These are phyloP conservation scores for Aurinia saxatilis DNA, from an alignment of 345 rosid species.

Conservation along the genomic window DNA sequence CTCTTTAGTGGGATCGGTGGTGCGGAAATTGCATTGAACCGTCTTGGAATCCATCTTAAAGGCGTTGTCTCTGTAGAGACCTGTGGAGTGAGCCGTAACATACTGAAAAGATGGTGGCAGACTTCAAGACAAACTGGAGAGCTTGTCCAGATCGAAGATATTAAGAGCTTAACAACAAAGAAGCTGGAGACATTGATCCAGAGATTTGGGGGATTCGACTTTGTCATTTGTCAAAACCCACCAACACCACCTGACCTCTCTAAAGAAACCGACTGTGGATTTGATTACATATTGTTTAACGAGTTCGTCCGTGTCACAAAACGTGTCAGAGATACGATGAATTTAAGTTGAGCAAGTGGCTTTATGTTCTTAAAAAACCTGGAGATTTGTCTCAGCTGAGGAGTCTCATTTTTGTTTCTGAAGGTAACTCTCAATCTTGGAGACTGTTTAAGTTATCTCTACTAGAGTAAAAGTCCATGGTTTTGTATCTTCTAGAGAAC, in stretches of 20 bases:
- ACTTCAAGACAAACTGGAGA: slow-evolving; percentile 64
- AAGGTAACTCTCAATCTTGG: neutral
- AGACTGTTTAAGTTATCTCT: neutral
- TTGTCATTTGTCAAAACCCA: slow-evolving; percentile 70
- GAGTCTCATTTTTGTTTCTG: neutral
- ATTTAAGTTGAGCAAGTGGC: slow-evolving; percentile 5
- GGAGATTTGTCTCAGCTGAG: neutral
- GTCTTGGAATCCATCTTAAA: slow-evolving; percentile 65
- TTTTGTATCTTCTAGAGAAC: neutral
- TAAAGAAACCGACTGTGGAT: slow-evolving; percentile 20
- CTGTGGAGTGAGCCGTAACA: slow-evolving; percentile 45
- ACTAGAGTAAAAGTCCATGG: neutral
- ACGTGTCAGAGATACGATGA: slow-evolving; percentile 49
- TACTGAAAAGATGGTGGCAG: slow-evolving; percentile 73
- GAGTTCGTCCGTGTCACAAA: slow-evolving; percentile 71
- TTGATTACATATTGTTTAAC: slow-evolving; percentile 56
- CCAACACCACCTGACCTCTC: slow-evolving; percentile 23
- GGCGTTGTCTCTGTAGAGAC: slow-evolving; percentile 65
- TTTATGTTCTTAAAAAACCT: neutral
- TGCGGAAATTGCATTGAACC: slow-evolving; percentile 54
- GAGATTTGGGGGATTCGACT: slow-evolving; percentile 60
- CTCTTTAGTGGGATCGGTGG: slow-evolving; percentile 79
- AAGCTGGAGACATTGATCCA: slow-evolving; percentile 41
- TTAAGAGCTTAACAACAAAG: slow-evolving; percentile 49
- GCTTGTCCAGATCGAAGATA: slow-evolving; percentile 62